phyloP scores from a whole-genome alignment of 2,329 filamentous ascomycete genomes.

The Scleromitrula shiraiana region DNA sequence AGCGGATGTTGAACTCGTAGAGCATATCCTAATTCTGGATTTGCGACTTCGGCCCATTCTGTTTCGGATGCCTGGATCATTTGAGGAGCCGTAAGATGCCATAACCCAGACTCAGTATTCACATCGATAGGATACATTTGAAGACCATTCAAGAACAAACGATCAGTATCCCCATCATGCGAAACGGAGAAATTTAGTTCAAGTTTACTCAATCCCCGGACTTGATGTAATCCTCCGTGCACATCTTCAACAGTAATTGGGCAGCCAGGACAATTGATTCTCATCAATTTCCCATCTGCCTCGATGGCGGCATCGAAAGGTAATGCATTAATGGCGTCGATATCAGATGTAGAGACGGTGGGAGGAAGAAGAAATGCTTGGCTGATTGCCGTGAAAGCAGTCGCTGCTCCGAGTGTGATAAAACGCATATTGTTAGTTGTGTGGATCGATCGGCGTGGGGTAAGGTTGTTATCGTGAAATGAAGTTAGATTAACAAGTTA shows the following conservation, averaged over 20 bases:
- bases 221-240: conserved; percentile 21
- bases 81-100: conserved; percentile 40
- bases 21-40: conserved; percentile 22
- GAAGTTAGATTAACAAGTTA: no score
- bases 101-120: conserved; percentile 30
- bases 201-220: conserved; percentile 29
- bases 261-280: conserved; percentile 48
- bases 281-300: conserved; percentile 35
- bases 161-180: conserved; percentile 34
- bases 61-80: conserved; percentile 31
- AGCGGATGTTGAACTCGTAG: conserved; percentile 30
- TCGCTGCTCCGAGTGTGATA: conserved; percentile 15
- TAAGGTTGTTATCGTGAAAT: background rate
- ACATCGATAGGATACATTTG: conserved; percentile 46
- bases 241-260: conserved; percentile 33
- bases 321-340: conserved; percentile 35
- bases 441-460: conserved; percentile 4
- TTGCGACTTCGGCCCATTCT: conserved; percentile 21
- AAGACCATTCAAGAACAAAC: conserved; percentile 50
- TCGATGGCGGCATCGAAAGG: conserved; percentile 33
- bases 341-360: conserved; percentile 37
- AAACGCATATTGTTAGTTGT: conserved; percentile 20
- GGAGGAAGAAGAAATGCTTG: conserved; percentile 48
- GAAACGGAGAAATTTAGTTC: conserved; percentile 48
- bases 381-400: conserved; percentile 15